Conservation (phyloP, 805 yeast species). For the Jamesozyma gamospora region DNA sequence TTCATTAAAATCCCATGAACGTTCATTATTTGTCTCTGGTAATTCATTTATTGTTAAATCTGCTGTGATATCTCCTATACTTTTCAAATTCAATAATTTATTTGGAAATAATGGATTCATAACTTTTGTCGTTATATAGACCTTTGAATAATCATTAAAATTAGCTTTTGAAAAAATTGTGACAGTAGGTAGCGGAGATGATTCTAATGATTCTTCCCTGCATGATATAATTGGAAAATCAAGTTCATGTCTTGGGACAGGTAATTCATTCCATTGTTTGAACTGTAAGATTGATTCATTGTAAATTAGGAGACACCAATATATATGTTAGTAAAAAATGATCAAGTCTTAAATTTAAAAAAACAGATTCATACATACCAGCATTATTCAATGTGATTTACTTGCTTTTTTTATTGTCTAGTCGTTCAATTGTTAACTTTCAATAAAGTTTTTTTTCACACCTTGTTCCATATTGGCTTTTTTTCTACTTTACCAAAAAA, state of each 20-base stretch:
- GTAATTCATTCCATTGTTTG: conserved; percentile 42
- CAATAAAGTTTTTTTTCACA: too few relatives aligned
- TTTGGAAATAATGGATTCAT: conserved; percentile 24
- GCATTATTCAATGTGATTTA: not conserved
- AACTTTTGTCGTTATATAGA: conserved; percentile 18
- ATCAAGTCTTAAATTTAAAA: not conserved
- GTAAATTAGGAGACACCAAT: not conserved
- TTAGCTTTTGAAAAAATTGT: conserved; percentile 12
- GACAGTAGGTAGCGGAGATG: conserved; percentile 26
- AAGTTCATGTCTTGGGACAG: conserved; percentile 39
- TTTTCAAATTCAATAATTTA: conserved; percentile 5
- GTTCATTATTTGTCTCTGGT: not conserved
- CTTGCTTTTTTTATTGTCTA: too few relatives aligned
- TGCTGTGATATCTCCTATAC: conserved; percentile 13
- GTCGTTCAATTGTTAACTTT: too few relatives aligned
- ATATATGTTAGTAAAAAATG: conserved; percentile 1
- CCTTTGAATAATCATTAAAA: conserved; percentile 8
- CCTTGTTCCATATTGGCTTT: too few relatives aligned
- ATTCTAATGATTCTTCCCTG: conserved; percentile 19
- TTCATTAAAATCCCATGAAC: conserved; percentile 19
- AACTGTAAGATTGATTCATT: conserved; percentile 23
- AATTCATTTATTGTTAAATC: conserved; percentile 4
- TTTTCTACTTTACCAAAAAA: too few relatives aligned
- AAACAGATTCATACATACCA: not conserved
- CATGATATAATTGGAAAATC: conserved; percentile 23